phyloP scores from a whole-genome alignment of 306 rosid genomes.

The Abrus precatorius region DNA sequence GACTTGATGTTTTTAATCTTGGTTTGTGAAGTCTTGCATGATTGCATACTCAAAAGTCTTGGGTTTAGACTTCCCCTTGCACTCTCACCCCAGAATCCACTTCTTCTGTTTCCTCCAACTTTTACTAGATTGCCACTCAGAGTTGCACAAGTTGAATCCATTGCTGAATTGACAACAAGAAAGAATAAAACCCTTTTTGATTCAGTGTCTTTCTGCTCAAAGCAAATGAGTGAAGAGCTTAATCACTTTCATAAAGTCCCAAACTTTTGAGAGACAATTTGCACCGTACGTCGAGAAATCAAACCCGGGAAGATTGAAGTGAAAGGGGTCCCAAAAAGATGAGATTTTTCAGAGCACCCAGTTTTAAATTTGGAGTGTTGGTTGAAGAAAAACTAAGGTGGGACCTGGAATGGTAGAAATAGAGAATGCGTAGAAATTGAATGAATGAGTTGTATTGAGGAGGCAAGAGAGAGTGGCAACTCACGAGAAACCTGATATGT shows the following conservation, averaged over 20 bases:
- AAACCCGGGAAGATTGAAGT: background rate
- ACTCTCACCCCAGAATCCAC: constrained; percentile 66
- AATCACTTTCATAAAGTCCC: constrained; percentile 28
- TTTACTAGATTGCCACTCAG: constrained; percentile 47
- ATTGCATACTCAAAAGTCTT: constrained; percentile 48
- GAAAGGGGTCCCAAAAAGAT: background rate
- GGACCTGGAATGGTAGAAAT: background rate
- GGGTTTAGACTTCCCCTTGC: constrained; percentile 50
- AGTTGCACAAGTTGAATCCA: constrained; percentile 65
- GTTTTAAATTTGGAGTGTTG: background rate
- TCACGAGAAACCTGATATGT: constrained; percentile 45
- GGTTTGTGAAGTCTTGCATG: constrained; percentile 48
- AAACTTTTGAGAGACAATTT: constrained; percentile 29
- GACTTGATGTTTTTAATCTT: constrained; percentile 39
- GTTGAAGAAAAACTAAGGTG: constrained; percentile 5
- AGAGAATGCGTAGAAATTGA: constrained; percentile 5
- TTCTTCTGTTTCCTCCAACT: constrained; percentile 49
- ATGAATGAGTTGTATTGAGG: background rate
- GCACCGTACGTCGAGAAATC: constrained; percentile 10
- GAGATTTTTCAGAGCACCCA: background rate
- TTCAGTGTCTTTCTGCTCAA: constrained; percentile 14
- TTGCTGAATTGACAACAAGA: constrained; percentile 26
- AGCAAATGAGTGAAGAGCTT: background rate
- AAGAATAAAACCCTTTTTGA: constrained; percentile 23
- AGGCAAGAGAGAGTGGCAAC: background rate